Percentiles rank a stretch among this genome's conserved stretches.
phyloP scores from a whole-genome alignment of 1,284 basidiomycete species.

The Melampsora abietis-canadensis region DNA sequence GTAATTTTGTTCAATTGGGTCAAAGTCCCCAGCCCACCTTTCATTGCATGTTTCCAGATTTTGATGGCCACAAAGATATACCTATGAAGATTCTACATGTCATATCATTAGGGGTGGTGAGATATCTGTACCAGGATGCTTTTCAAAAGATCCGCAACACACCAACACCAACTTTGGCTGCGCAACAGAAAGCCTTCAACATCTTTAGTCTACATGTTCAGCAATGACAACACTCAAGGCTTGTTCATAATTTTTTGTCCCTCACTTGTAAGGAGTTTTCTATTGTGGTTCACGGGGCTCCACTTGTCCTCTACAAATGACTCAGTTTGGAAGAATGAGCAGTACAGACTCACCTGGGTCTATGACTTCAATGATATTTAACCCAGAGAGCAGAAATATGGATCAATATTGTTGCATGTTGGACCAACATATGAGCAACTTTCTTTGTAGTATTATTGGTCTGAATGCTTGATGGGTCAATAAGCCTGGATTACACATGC shows the following conservation, averaged over 20 bases:
- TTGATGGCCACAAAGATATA: conserved; percentile 55
- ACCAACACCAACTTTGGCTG: conserved; percentile 21
- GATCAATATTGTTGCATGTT: no score
- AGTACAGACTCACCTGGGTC: no score
- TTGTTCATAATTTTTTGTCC: neutral
- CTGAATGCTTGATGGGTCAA: no score
- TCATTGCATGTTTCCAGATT: conserved; percentile 53
- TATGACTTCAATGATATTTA: no score
- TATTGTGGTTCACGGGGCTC: neutral
- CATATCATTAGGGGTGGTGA: conserved; percentile 49
- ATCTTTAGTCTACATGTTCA: neutral
- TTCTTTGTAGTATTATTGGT: no score
- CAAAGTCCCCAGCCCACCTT: fast-evolving
- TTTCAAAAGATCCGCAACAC: conserved; percentile 50
- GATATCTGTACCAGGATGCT: conserved; percentile 47
- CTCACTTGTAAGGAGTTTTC: neutral
- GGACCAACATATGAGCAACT: no score
- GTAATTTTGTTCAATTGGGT: no score
- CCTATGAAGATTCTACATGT: conserved; percentile 51
- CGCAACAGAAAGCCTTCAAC: conserved; percentile 14
- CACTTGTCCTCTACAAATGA: neutral
- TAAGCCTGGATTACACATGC: no score
- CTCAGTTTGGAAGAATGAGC: no score
- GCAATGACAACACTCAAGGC: neutral
- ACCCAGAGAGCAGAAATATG: no score